Evolutionary conservation across 257 asterid species (phyloP), one percentile per base, ranked within the genome.

Genomic region (Ocimum tenuiflorum): DNA sequence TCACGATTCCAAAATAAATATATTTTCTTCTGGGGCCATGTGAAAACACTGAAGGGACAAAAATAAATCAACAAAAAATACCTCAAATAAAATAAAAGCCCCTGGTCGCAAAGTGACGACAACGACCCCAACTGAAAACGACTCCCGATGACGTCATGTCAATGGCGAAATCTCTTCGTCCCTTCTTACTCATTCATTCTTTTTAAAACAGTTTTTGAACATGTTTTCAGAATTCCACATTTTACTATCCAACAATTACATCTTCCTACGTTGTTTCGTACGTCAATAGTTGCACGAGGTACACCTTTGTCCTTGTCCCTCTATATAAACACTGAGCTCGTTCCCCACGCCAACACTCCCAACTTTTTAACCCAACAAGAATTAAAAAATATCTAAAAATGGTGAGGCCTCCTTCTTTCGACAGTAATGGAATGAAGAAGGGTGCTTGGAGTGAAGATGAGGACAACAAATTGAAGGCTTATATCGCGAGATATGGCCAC

Each of bases 401-500:
- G 84, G 84, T 79, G 77, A 76, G 74, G 65, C 70, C 84, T 7
- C 69, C 81, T 60, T 56, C 8, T 4, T 22, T 68, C 64, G 84
- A 79, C 65, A 65, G 75, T 27, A 73, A 73, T 47, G 84, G 84
- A 47, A 51, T 72, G 65, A 79, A 64, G 61, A 72, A 71, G 71
- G 80, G 80, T 3, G 74, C 80, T 22, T 76, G 80, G 80, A 70
- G 74, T 51, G 63, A 75, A 39, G 84, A 79, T 0, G 84, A 79
- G 43, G 84, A 79, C 11, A 13, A 72, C 52, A 79, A 79, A 12
- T 61, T 79, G 41, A 79, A 64, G 57, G 61, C 74, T 69, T 75
- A 68, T 66, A 62, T 79, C 35, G 47, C 15, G n/a, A 69, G 75
- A 69, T 69, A 69, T 65, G 84, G 84, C 53, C 81, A 76, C 29